Conservation (phyloP, 2,329 filamentous ascomycete species). For the Venturia aucupariae region DNA sequence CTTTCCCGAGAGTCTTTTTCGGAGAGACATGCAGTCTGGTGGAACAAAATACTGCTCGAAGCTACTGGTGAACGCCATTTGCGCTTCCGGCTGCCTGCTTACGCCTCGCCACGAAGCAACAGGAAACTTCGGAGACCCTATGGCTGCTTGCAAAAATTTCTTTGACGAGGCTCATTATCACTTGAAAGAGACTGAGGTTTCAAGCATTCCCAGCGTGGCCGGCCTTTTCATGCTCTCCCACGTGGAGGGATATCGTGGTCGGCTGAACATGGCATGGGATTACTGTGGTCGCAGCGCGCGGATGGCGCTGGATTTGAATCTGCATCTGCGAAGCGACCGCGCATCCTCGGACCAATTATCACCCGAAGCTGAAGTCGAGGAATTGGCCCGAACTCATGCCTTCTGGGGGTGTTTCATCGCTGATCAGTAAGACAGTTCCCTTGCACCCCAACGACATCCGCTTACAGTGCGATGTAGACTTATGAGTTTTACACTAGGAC, state of each 20-base stretch:
- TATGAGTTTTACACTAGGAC: conserved; percentile 26
- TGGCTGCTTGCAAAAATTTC: conserved; percentile 63
- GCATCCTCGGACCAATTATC: conserved; percentile 19
- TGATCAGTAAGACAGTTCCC: conserved; percentile 12
- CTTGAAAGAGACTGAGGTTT: conserved; percentile 46
- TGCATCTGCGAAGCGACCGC: conserved; percentile 43
- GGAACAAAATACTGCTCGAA: conserved; percentile 57
- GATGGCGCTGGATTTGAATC: conserved; percentile 61
- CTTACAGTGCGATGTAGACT: conserved; percentile 15
- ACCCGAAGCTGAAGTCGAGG: conserved; percentile 31
- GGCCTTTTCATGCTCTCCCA: conserved; percentile 69
- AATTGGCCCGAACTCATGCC: conserved; percentile 36
- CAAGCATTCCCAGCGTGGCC: conserved; percentile 61
- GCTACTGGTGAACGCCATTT: conserved; percentile 55
- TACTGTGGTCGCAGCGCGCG: conserved; percentile 64
- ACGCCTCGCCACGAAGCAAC: conserved; percentile 56
- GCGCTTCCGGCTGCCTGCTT: conserved; percentile 59
- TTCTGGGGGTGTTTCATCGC: conserved; percentile 43
- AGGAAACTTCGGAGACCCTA: conserved; percentile 51
- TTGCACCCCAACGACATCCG: background rate
- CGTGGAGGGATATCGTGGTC: conserved; percentile 61
- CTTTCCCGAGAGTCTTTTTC: conserved; percentile 62
- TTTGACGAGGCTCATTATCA: conserved; percentile 60
- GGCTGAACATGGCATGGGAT: conserved; percentile 64
- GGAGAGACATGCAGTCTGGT: conserved; percentile 54